A percentile compares a stretch with the other conserved stretches of the same genome.
Conservation (phyloP, 129 eudicot species). For the Pulicaria dysenterica region DNA sequence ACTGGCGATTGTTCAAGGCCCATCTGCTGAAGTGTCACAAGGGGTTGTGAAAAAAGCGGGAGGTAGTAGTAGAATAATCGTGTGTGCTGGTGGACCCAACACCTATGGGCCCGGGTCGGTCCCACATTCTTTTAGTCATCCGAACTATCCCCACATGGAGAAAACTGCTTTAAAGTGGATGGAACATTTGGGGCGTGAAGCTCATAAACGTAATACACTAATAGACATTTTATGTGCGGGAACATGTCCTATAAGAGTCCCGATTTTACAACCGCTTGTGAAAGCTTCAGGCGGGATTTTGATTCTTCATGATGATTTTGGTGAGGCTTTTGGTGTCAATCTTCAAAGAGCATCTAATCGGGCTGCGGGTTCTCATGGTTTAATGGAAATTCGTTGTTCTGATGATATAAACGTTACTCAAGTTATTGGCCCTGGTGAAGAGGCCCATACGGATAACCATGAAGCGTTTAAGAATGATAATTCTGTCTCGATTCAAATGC, state of each 20-base stretch:
- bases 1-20: slow-evolving; percentile 80
- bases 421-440: slow-evolving; percentile 96
- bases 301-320: slow-evolving; percentile 91
- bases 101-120: slow-evolving; percentile 94
- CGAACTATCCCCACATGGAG: slow-evolving; percentile 91
- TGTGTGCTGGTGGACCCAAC: slow-evolving; percentile 93
- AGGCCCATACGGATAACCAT: slow-evolving; percentile 63
- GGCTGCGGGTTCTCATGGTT: slow-evolving; percentile 89
- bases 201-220: slow-evolving; percentile 59
- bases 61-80: slow-evolving; percentile 79
- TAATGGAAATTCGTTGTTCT: slow-evolving; percentile 86
- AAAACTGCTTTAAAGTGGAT: slow-evolving; percentile 87
- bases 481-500: slow-evolving; percentile 69
- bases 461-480: slow-evolving; percentile 73
- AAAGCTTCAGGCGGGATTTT: slow-evolving; percentile 92
- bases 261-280: slow-evolving; percentile 81
- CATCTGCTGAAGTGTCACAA: slow-evolving; percentile 83
- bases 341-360: slow-evolving; percentile 85
- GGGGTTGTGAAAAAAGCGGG: slow-evolving; percentile 83
- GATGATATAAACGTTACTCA: slow-evolving; percentile 67
- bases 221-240: slow-evolving; percentile 92
- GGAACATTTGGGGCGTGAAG: slow-evolving; percentile 88
- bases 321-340: slow-evolving; percentile 96
- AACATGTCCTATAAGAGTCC: slow-evolving; percentile 85
- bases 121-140: slow-evolving; percentile 79